phyloP scores from a whole-genome alignment of 2,329 filamentous ascomycete species.

The Amauroascus niger region DNA sequence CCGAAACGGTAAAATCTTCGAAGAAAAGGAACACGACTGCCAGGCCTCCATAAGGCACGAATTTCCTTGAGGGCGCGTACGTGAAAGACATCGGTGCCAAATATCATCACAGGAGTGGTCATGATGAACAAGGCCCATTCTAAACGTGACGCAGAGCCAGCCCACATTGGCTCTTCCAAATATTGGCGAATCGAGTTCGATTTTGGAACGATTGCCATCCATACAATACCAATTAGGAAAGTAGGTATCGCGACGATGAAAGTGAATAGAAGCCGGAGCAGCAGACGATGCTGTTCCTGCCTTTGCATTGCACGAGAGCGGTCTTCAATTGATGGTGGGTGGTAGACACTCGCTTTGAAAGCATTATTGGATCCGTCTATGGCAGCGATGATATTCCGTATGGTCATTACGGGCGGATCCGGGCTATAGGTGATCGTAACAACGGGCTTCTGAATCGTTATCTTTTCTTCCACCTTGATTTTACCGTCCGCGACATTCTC shows the following conservation, averaged over 20 bases:
- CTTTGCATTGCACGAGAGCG: constrained; percentile 62
- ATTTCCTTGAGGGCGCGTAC: constrained; percentile 68
- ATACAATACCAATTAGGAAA: constrained; percentile 79
- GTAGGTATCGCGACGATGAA: constrained; percentile 65
- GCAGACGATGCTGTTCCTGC: constrained; percentile 57
- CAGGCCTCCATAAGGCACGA: constrained; percentile 62
- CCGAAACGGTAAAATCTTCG: constrained; percentile 84
- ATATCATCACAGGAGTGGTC: constrained; percentile 78
- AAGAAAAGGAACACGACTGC: constrained; percentile 61
- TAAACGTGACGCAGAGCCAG: constrained; percentile 60
- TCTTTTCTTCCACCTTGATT: constrained; percentile 31
- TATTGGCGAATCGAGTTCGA: constrained; percentile 51
- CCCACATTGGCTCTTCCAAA: constrained; percentile 60
- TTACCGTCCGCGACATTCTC: constrained; percentile 42
- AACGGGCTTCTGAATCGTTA: constrained; percentile 55
- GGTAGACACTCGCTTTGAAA: constrained; percentile 61
- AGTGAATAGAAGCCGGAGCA: constrained; percentile 62
- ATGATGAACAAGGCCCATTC: constrained; percentile 74
- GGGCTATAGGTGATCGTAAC: constrained; percentile 63
- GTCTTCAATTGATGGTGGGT: constrained; percentile 75
- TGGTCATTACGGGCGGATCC: constrained; percentile 57
- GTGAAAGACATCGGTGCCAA: constrained; percentile 79
- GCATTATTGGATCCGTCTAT: constrained; percentile 57
- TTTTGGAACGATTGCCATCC: constrained; percentile 68
- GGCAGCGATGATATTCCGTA: constrained; percentile 60